Base-by-base conservation (phyloP, 108 stramenopile species). In the Cylindrotheca closterium region DNA sequence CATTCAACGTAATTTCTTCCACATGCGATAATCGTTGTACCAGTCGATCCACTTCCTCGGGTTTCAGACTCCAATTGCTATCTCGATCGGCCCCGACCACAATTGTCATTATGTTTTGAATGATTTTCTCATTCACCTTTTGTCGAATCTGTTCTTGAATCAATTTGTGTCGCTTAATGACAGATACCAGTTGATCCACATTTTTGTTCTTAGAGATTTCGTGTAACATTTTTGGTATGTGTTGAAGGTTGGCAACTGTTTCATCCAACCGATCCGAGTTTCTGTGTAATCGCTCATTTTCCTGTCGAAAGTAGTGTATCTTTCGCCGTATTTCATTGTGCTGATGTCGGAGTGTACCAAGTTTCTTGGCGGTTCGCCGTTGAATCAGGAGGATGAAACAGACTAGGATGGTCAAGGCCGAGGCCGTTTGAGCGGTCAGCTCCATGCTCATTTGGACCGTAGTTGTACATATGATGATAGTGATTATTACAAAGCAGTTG, bases 201-300 rank as follows among this genome's bases (percentile, higher is more conserved):
- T 57, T 47, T 3, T 50, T 26, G 28, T 67, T 51, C 27, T 67
- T 67, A 25, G 65, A 46, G 21, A 67, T 23, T 21, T 29, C 21
- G 30, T 67, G 65, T 10, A 67, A 34, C 28, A 56, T 47, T 48
- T 67, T 51, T 2, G 65, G 65, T 28, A 67, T 30, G 25, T 67
- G 47, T 30, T 57, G 65, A 37, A 67, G 26, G 0, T 57, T 55
- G 18, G 65, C 65, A 1, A 26, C 47, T 4, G 55, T 30, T 67
- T 67, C 55, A 47, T 67, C 65, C 42, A 67, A 19, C 3, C 65
- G 65, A 57, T 67, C 65, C 55, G 48, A 26, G 42, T 54, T 57
- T 56, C 65, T 34, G 27, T 67, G 65, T 33, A 67, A 37, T 25
- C 65, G 54, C 24, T 67, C 65, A 30, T 52, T 30, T 29, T 67